These are phyloP conservation scores for Fragilaria radians DNA, from an alignment of 108 stramenopile species.

Conservation along the genomic window DNA sequence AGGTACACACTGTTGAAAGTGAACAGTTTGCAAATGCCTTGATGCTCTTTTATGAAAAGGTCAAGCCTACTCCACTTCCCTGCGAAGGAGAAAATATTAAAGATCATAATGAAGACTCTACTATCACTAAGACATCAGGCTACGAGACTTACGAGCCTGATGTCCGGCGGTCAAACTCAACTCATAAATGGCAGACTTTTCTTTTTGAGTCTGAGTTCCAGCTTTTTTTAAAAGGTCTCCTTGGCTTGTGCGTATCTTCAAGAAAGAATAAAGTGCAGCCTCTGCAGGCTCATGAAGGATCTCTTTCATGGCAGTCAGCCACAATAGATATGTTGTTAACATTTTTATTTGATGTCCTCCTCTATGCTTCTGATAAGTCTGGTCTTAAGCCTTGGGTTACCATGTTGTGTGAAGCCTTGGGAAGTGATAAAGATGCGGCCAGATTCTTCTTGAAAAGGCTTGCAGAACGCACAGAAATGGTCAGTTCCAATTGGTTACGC, in stretches of 20 bases:
- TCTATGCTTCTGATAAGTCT: constrained; percentile 54
- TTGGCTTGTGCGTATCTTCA: constrained; percentile 41
- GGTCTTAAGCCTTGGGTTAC: constrained; percentile 48
- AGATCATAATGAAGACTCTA: constrained; percentile 7
- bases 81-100: constrained; percentile 18
- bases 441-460: constrained; percentile 48
- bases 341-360: constrained; percentile 71
- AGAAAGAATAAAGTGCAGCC: constrained; percentile 5
- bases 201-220: constrained; percentile 90
- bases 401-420: constrained; percentile 44
- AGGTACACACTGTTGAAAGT: constrained; percentile 85
- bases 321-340: constrained; percentile 50
- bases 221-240: constrained; percentile 66
- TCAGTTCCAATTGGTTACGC: constrained; percentile 72
- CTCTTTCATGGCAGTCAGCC: constrained; percentile 34
- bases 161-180: constrained; percentile 73
- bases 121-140: constrained; percentile 32
- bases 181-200: constrained; percentile 82
- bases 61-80: constrained; percentile 26
- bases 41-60: constrained; percentile 97
- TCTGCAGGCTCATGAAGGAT: background rate
- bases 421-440: constrained; percentile 25
- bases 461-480: constrained; percentile 44
- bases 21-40: constrained; percentile 95
- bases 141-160: constrained; percentile 80